A percentile compares a stretch with the other conserved stretches of the same genome.
These are phyloP conservation scores for Lagenidium giganteum DNA, from an alignment of 352 stramenopile genomes.

Conservation along the genomic window DNA sequence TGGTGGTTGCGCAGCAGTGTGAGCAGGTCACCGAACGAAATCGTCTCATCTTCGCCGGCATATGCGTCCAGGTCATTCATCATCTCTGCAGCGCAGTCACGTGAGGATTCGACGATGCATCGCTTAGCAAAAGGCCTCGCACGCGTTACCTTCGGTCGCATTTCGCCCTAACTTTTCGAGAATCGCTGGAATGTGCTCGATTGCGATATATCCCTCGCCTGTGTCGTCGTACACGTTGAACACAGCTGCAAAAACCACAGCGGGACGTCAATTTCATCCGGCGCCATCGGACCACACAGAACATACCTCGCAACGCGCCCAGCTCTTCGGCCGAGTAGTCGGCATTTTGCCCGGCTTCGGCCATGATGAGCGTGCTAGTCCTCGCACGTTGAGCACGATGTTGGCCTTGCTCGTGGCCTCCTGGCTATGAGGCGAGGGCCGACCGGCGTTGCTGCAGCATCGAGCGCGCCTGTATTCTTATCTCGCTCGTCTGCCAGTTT, in stretches of 20 bases:
- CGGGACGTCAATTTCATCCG: conserved; percentile 2
- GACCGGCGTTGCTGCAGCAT: no score
- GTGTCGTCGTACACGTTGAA: conserved; percentile 77
- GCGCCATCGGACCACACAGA: no score
- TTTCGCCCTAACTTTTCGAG: conserved; percentile 68
- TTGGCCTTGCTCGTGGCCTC: not conserved
- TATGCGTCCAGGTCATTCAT: conserved; percentile 67
- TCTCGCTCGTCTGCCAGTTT: no score
- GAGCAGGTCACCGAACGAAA: conserved; percentile 67
- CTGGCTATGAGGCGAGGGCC: no score
- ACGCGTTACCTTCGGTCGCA: conserved; percentile 48
- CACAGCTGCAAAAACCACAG: conserved; percentile 34
- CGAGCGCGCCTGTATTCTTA: no score
- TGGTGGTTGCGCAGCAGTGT: conserved; percentile 43
- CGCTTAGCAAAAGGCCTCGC: not conserved
- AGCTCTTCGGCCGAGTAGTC: conserved; percentile 74
- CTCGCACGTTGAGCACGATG: not conserved
- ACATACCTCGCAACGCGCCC: conserved; percentile 53
- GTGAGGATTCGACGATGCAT: no score
- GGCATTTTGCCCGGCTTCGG: conserved; percentile 19
- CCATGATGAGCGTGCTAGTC: conserved; percentile 8
- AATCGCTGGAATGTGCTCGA: conserved; percentile 64
- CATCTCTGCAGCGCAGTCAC: conserved; percentile 39
- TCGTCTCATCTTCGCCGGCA: conserved; percentile 35
- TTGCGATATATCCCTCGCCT: conserved; percentile 50